Percentiles rank a stretch among this genome's conserved stretches.
phyloP scores from a whole-genome alignment of 148 eudicot genomes.

The Camellia lanceoleosa region DNA sequence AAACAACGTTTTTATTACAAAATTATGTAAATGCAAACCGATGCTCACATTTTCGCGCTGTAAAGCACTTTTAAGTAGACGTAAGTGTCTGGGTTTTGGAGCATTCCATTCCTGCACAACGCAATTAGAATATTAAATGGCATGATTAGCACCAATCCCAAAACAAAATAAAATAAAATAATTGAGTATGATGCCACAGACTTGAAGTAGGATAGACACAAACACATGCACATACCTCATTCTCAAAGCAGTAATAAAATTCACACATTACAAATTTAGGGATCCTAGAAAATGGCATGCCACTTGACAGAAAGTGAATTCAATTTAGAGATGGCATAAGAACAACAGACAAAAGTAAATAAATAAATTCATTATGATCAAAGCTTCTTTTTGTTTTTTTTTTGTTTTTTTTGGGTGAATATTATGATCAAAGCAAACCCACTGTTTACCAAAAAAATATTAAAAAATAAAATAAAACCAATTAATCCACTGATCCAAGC shows the following conservation, averaged over 20 bases:
- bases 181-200: not conserved
- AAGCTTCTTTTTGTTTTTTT: not conserved
- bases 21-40: slow-evolving; percentile 6
- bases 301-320: slow-evolving; percentile 5
- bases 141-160: not conserved
- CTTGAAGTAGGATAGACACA: not conserved
- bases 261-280: not conserved
- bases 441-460: no score
- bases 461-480: not conserved
- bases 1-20: not conserved
- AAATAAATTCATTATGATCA: not conserved
- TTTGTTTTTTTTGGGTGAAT: no score
- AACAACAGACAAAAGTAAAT: not conserved
- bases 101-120: slow-evolving; percentile 67
- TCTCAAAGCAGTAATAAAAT: not conserved
- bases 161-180: not conserved
- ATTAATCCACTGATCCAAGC: not conserved
- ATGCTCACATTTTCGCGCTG: slow-evolving; percentile 66
- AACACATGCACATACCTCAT: not conserved
- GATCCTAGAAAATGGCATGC: slow-evolving; percentile 6
- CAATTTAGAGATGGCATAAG: not conserved
- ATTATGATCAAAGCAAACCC: no score
- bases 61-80: slow-evolving; percentile 75
- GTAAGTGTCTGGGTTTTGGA: slow-evolving; percentile 71
- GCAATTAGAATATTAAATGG: slow-evolving; percentile 15